Evolutionary conservation across 2,329 filamentous ascomycete species (phyloP).

Genomic region (Aspergillus versicolor): DNA sequence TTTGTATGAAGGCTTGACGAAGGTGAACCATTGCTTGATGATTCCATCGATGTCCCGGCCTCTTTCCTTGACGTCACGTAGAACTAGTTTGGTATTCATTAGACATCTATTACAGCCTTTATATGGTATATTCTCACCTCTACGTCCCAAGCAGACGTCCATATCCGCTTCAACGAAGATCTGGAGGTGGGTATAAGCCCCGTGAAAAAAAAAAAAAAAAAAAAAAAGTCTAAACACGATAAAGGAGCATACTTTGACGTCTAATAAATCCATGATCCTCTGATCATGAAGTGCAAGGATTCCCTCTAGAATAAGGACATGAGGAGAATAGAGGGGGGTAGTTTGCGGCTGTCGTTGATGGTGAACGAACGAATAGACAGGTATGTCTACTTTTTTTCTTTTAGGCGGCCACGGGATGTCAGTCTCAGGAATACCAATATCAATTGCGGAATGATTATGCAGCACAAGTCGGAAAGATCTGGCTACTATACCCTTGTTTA

Average conservation of each 20-base stretch:
- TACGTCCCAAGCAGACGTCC: conserved; percentile 85
- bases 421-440: conserved; percentile 11
- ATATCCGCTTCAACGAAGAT: conserved; percentile 97
- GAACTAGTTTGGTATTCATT: conserved; percentile 52
- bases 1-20: conserved; percentile 95
- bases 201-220: not conserved
- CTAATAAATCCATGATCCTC: conserved; percentile 79
- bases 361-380: conserved; percentile 91
- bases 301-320: conserved; percentile 91
- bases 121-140: conserved; percentile 59
- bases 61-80: conserved; percentile 84
- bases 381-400: conserved; percentile 70
- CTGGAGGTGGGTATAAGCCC: conserved; percentile 38
- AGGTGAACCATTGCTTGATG: conserved; percentile 97
- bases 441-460: not conserved
- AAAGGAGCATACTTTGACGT: conserved; percentile 71
- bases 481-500: conserved; percentile 73
- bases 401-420: conserved; percentile 6
- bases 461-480: not conserved
- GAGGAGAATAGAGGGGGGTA: conserved; percentile 90
- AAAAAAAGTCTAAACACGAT: not conserved
- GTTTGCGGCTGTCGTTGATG: conserved; percentile 78
- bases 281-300: conserved; percentile 93
- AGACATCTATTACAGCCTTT: conserved; percentile 12
- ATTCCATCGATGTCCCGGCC: conserved; percentile 91